These are phyloP conservation scores for Leccinum disarticulatum DNA, from an alignment of 768 basidiomycete species.

Conservation along the genomic window DNA sequence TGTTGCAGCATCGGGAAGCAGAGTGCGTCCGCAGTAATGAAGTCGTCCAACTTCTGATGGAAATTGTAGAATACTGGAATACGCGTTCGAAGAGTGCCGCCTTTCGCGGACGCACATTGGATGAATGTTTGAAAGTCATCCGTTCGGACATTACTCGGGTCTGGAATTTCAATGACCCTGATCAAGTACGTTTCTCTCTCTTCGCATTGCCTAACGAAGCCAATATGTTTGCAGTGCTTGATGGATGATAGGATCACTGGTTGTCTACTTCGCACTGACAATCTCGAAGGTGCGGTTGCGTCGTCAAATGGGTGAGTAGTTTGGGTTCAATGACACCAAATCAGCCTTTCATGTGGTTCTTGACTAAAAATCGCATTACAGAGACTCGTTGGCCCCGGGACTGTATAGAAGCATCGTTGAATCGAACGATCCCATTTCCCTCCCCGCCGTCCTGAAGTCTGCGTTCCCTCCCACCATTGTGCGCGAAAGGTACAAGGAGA, in stretches of 20 bases:
- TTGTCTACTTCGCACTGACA: slow-evolving; percentile 3
- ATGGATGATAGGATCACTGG: background rate
- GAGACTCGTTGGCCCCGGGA: background rate
- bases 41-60: background rate
- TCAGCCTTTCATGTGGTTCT: background rate
- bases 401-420: background rate
- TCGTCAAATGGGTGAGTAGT: background rate
- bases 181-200: background rate
- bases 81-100: slow-evolving; percentile 9
- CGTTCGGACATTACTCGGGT: slow-evolving; percentile 9
- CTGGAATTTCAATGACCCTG: slow-evolving; percentile 18
- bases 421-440: background rate
- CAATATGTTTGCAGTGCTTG: slow-evolving; percentile 5
- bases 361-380: background rate
- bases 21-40: background rate
- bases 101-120: slow-evolving; percentile 7
- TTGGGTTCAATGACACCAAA: background rate
- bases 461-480: background rate
- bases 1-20: slow-evolving; percentile 12
- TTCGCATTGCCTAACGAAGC: background rate
- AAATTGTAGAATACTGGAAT: slow-evolving; percentile 12
- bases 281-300: background rate
- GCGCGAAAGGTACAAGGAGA: slow-evolving; percentile 1
- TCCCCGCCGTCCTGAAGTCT: background rate
- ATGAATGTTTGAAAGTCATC: slow-evolving; percentile 14